A percentile compares a stretch with the other conserved stretches of the same genome.
phyloP scores from a whole-genome alignment of 805 yeast species.

The Wickerhamiella alocasiicola region DNA sequence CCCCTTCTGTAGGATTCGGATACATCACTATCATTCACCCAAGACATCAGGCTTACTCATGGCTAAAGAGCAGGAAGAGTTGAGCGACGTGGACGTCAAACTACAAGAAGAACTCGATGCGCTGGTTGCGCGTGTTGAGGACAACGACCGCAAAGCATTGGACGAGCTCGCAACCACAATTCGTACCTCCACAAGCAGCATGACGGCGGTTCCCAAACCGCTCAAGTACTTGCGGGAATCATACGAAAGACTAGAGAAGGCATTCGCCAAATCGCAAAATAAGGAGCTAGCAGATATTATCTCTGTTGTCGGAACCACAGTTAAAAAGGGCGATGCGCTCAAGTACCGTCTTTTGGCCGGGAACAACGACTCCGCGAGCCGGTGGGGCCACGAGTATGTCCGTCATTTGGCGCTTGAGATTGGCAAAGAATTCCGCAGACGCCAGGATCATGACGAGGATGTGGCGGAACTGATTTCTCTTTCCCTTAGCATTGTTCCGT shows the following conservation, averaged over 20 bases:
- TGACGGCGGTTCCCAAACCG: slow-evolving; percentile 99
- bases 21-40: not conserved
- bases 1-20: not conserved
- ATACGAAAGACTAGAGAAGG: slow-evolving; percentile 51
- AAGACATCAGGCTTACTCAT: not conserved
- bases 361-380: slow-evolving; percentile 41
- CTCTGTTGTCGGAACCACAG: slow-evolving; percentile 88
- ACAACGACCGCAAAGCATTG: slow-evolving; percentile 37
- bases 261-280: slow-evolving; percentile 40
- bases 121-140: slow-evolving; percentile 64
- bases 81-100: slow-evolving; percentile 85
- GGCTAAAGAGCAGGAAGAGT: slow-evolving; percentile 36
- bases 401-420: slow-evolving; percentile 93
- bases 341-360: slow-evolving; percentile 60
- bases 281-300: slow-evolving; percentile 64
- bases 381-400: slow-evolving; percentile 97
- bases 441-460: slow-evolving; percentile 16
- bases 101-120: slow-evolving; percentile 76
- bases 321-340: slow-evolving; percentile 46
- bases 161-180: slow-evolving; percentile 61
- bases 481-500: slow-evolving; percentile 70
- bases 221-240: slow-evolving; percentile 87
- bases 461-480: slow-evolving; percentile 42
- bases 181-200: slow-evolving; percentile 87
- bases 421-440: slow-evolving; percentile 69